Evolutionary conservation across 169 alveolate genomes (phyloP).

Genomic region (Plasmodium sp.): DNA sequence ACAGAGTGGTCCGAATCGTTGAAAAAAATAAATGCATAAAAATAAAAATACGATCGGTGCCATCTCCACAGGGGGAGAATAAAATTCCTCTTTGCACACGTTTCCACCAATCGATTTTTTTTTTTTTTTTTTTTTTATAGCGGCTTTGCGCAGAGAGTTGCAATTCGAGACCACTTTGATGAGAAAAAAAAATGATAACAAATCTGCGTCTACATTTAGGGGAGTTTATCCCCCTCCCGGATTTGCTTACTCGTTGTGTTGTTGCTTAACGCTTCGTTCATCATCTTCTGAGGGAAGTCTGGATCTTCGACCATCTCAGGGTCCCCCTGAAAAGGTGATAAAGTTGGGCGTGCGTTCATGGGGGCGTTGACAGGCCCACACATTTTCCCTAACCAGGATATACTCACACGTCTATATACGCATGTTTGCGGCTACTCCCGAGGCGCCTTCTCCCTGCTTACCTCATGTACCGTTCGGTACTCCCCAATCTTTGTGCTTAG

Average conservation of each 20-base stretch:
- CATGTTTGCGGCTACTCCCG: neutral
- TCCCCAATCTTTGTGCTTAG: conserved; percentile 66
- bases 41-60: no score
- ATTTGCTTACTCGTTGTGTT: conserved; percentile 76
- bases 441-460: neutral
- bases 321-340: conserved; percentile 73
- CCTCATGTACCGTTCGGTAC: conserved; percentile 67
- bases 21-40: neutral
- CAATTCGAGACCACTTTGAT: neutral
- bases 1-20: neutral
- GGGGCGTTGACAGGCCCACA: neutral
- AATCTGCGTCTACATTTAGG: neutral
- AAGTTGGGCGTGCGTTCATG: neutral
- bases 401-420: neutral
- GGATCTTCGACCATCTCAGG: conserved; percentile 83
- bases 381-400: neutral
- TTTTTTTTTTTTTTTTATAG: no score
- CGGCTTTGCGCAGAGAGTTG: neutral
- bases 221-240: conserved; percentile 5
- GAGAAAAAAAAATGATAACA: neutral
- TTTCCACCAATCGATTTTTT: no score
- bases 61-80: no score
- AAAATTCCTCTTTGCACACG: no score
- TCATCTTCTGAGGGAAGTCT: conserved; percentile 77
- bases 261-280: conserved; percentile 74